Conservation (phyloP, 768 basidiomycete species). For the Ephemerocybe angulata region DNA sequence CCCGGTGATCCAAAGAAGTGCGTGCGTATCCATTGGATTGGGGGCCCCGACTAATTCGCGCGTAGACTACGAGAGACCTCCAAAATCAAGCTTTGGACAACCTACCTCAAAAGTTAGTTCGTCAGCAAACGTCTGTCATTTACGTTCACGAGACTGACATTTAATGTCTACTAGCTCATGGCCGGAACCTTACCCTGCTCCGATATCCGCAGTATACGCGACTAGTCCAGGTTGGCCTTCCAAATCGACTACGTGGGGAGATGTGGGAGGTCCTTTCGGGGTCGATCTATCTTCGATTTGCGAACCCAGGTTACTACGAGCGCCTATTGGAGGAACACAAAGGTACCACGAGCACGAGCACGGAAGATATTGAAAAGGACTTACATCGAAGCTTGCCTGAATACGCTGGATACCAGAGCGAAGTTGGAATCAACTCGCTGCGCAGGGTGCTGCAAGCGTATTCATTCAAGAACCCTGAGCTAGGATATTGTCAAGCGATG, state of each 20-base stretch:
- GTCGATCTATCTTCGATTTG: constrained; percentile 85
- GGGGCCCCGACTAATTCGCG: constrained; percentile 3
- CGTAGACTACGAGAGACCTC: constrained; percentile 80
- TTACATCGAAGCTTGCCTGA: constrained; percentile 93
- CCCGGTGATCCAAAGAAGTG: constrained; percentile 92
- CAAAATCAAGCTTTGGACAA: constrained; percentile 94
- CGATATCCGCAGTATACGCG: constrained; percentile 96
- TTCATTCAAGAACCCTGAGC: constrained; percentile 89
- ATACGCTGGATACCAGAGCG: constrained; percentile 91
- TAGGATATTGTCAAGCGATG: constrained; percentile 98
- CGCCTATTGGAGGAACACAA: constrained; percentile 70
- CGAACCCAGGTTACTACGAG: constrained; percentile 80
- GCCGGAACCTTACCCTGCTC: constrained; percentile 90
- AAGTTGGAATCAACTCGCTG: constrained; percentile 80
- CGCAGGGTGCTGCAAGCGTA: constrained; percentile 92
- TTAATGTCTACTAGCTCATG: constrained; percentile 59
- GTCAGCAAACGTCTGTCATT: constrained; percentile 1
- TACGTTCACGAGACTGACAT: too few species aligned
- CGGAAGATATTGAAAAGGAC: constrained; percentile 99
- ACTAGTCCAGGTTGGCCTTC: constrained; percentile 95
- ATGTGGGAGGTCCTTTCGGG: constrained; percentile 98
- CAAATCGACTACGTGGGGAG: constrained; percentile 91
- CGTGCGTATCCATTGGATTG: constrained; percentile 17
- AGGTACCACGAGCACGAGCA: constrained; percentile 79
- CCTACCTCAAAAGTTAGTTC: constrained; percentile 71